A percentile compares a stretch with the other conserved stretches of the same genome.
phyloP scores from a whole-genome alignment of 331 rosid genomes.

The Acacia concinna region DNA sequence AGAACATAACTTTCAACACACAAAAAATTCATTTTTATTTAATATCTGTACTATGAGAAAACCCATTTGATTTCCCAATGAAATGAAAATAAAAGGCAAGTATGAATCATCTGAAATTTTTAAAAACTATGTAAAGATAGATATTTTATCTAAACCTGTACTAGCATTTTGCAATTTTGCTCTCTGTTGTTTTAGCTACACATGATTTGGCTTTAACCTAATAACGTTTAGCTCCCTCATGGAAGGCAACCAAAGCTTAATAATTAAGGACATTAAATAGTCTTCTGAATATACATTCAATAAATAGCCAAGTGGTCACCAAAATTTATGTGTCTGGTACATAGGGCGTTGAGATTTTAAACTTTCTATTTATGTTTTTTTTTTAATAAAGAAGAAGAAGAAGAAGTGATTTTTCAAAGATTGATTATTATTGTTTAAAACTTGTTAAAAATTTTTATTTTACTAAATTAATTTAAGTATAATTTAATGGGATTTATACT shows the following conservation, averaged over 20 bases:
- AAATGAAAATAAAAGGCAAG: neutral
- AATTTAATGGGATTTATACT: too few species aligned
- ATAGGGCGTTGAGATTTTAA: too few species aligned
- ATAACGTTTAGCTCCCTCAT: neutral
- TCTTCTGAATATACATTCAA: too few species aligned
- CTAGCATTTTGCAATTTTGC: neutral
- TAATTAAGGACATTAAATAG: slow-evolving; percentile 25
- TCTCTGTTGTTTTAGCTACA: neutral
- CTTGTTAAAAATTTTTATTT: too few species aligned
- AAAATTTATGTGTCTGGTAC: too few species aligned
- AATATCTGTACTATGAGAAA: neutral
- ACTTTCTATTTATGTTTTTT: too few species aligned
- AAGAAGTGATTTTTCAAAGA: too few species aligned
- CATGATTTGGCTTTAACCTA: neutral
- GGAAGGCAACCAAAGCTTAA: slow-evolving; percentile 29
- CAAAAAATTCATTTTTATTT: neutral
- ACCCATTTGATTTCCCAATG: neutral
- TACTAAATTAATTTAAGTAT: too few species aligned
- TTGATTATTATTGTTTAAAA: too few species aligned
- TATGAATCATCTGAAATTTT: neutral
- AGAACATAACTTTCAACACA: neutral
- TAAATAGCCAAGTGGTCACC: too few species aligned
- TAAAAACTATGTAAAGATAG: neutral
- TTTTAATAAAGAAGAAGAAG: too few species aligned
- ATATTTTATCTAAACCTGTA: neutral